Base-by-base conservation (phyloP, 2,329 filamentous ascomycete genomes). In the Talaromyces rugulosus region DNA sequence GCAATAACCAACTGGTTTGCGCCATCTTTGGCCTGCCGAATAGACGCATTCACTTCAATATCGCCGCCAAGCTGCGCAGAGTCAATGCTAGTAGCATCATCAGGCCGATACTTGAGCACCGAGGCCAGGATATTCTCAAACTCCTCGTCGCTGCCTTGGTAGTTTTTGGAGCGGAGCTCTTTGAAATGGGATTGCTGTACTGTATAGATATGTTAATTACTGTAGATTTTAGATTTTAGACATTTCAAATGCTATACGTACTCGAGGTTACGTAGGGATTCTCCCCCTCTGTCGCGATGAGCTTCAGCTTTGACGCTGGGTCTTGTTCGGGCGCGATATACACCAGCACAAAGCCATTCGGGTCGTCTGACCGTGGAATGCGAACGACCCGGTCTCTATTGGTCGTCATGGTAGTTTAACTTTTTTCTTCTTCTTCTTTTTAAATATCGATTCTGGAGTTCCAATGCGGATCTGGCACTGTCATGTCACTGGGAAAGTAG, bases 261-360 rank as follows among this genome's bases (percentile, higher is more conserved):
- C 82, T 72, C 61, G 76, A 76, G 7, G 75, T 74, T 27, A 78
- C 75, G 71, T 83, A 88, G 12, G 84, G 80, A 60, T 74, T 75
- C 64, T 85, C 81, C 54, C 83, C 82, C 70, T 88, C 85, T 30
- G 85, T 87, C 28, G 82, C 85, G 11, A 82, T 75, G 31, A 88
- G 75, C 59, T 80, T 79, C 42, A 87, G 69, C 67, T 87, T 9
- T 87, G 74, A 3, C 73, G 65, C 63, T 72, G 63, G 59, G 23
- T 71, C 65, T 12, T 40, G 27, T 12, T 69, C 64, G 23, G 64
- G 74, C 55, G 74, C 71, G 61, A 85, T 78, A 66, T 84, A 78
- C 34, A 87, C 69, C 16, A 88, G 75, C 27, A 87, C 75, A 66
- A 74, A 77, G 12, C 70, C 69, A 23, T 69, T 68, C 16, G 68